Conservation (phyloP, 2,329 filamentous ascomycete species). For the Rhynchosporium secalis region DNA sequence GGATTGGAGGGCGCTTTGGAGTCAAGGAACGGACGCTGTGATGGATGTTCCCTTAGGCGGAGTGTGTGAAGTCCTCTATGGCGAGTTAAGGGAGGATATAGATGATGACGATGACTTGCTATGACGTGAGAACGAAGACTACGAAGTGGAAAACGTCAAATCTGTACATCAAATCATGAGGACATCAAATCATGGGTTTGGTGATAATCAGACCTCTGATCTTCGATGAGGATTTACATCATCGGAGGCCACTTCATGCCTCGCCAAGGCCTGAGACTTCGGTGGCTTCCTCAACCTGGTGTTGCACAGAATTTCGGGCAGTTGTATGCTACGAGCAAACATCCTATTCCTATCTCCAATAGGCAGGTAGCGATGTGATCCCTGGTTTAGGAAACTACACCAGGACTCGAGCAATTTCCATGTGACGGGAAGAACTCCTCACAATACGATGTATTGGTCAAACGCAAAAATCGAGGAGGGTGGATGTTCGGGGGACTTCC, state of each 20-base stretch:
- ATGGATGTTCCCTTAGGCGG: slow-evolving; percentile 95
- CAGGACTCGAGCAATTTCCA: neutral
- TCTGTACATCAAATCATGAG: neutral
- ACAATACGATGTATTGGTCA: neutral
- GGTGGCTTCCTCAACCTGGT: no score
- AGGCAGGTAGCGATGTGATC: no score
- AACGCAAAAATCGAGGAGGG: neutral
- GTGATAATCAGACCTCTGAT: neutral
- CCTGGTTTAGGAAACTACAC: neutral
- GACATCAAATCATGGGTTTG: neutral
- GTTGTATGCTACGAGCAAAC: no score
- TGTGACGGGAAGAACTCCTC: neutral
- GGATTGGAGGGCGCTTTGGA: slow-evolving; percentile 84
- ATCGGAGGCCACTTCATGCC: no score
- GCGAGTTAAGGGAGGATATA: slow-evolving; percentile 50
- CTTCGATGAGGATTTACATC: no score
- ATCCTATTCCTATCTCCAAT: no score
- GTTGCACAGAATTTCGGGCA: no score
- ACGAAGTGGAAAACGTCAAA: neutral
- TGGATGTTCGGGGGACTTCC: neutral
- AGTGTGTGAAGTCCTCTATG: slow-evolving; percentile 93
- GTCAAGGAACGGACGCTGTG: slow-evolving; percentile 89
- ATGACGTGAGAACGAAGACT: neutral
- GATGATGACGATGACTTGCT: slow-evolving; percentile 27
- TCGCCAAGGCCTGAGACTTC: no score